Percentiles rank a stretch among this genome's conserved stretches.
These are phyloP conservation scores for Neodidymelliopsis sp. DNA, from an alignment of 2,329 filamentous ascomycete genomes.

Conservation along the genomic window DNA sequence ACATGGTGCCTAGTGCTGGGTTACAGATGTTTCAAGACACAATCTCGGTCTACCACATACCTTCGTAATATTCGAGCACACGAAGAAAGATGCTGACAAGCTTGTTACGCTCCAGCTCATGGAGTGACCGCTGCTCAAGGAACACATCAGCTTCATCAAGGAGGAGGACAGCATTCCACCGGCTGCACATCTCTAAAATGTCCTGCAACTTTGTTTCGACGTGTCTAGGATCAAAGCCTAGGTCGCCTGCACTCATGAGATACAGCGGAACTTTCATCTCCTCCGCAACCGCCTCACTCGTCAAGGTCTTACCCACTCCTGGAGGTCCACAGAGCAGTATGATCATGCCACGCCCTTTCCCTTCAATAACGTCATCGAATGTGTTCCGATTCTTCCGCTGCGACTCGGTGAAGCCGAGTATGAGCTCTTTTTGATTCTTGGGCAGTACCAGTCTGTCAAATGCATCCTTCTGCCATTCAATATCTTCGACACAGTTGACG, in stretches of 20 bases:
- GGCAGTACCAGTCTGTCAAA: conserved; percentile 81
- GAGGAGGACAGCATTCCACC: conserved; percentile 61
- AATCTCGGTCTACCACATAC: conserved; percentile 32
- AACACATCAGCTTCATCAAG: conserved; percentile 69
- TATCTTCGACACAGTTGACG: conserved; percentile 77
- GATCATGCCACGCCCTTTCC: conserved; percentile 86
- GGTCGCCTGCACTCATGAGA: conserved; percentile 76
- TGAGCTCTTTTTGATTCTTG: conserved; percentile 66
- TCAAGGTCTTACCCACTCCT: conserved; percentile 87
- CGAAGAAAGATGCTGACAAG: conserved; percentile 50
- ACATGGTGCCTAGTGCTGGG: conserved; percentile 23
- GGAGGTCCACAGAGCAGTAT: conserved; percentile 82
- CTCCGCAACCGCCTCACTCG: conserved; percentile 84
- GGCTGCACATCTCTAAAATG: conserved; percentile 58
- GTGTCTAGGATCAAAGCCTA: conserved; percentile 54
- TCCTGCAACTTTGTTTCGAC: conserved; percentile 57
- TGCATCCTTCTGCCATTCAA: conserved; percentile 81
- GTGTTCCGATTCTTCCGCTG: conserved; percentile 76
- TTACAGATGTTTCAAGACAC: background rate
- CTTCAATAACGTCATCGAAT: conserved; percentile 72
- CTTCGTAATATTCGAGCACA: conserved; percentile 45
- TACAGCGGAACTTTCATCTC: conserved; percentile 83
- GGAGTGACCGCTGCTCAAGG: conserved; percentile 58
- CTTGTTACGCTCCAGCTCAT: conserved; percentile 46
- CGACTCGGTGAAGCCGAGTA: conserved; percentile 83